These are phyloP conservation scores for Hymenochaete sp. DNA, from an alignment of 1,284 basidiomycete species.

Conservation along the genomic window DNA sequence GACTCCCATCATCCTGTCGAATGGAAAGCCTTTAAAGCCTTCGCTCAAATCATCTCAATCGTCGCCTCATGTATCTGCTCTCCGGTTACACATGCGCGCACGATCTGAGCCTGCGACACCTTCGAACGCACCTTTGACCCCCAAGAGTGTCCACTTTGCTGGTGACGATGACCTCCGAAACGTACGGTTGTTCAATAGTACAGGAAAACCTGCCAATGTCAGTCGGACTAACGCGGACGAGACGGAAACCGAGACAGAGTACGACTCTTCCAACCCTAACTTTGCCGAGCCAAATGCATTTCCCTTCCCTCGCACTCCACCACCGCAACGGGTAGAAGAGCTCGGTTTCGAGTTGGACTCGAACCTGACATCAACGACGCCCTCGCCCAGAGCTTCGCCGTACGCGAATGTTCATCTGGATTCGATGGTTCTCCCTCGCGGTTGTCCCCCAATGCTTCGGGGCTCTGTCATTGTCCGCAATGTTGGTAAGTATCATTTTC, in stretches of 20 bases:
- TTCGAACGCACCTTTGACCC: slow-evolving; percentile 28
- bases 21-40: slow-evolving; percentile 84
- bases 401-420: slow-evolving; percentile 44
- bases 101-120: slow-evolving; percentile 69
- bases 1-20: slow-evolving; percentile 50
- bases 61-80: slow-evolving; percentile 38
- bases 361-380: slow-evolving; percentile 34
- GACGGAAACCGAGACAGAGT: slow-evolving; percentile 73
- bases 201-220: slow-evolving; percentile 70
- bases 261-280: slow-evolving; percentile 30
- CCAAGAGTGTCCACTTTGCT: slow-evolving; percentile 88
- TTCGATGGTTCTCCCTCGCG: slow-evolving; percentile 34
- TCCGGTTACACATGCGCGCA: slow-evolving; percentile 35
- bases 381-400: slow-evolving; percentile 28
- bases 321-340: slow-evolving; percentile 1
- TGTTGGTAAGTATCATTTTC: slow-evolving; percentile 31
- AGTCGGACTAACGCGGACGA: slow-evolving; percentile 54
- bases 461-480: slow-evolving; percentile 43
- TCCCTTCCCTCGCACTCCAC: slow-evolving; percentile 29
- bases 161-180: slow-evolving; percentile 60
- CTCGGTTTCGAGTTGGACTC: slow-evolving; percentile 37
- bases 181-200: slow-evolving; percentile 77
- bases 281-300: slow-evolving; percentile 21
- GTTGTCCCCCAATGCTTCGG: slow-evolving; percentile 36
- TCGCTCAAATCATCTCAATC: slow-evolving; percentile 72